Conservation (phyloP, 805 yeast genomes). For the Kuraishia ogatae region DNA sequence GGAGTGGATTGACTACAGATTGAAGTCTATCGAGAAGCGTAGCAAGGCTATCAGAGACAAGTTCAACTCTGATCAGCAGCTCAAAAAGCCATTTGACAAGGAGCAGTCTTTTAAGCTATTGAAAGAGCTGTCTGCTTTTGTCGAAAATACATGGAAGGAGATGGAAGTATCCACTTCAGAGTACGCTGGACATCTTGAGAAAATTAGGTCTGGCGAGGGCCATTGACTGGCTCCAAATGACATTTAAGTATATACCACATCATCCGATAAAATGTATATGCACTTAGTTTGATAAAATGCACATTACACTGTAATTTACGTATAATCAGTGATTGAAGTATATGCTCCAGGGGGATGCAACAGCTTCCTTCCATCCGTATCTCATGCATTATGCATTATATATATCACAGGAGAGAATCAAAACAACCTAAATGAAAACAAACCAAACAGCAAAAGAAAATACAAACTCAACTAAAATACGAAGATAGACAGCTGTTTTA, state of each 20-base stretch:
- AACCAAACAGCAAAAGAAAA: background rate
- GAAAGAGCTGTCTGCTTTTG: constrained; percentile 19
- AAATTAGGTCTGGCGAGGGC: background rate
- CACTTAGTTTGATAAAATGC: no score
- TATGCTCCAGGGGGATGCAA: background rate
- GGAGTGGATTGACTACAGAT: constrained; percentile 30
- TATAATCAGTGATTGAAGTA: no score
- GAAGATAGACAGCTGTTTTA: background rate
- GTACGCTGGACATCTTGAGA: constrained; percentile 6
- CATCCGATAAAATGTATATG: no score
- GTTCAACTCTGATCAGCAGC: constrained; percentile 13
- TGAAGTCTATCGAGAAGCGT: constrained; percentile 25
- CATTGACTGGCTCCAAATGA: background rate
- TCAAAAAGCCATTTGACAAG: constrained; percentile 28
- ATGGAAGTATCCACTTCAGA: constrained; percentile 22
- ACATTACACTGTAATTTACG: no score
- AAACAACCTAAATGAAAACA: background rate
- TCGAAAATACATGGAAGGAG: constrained; percentile 21
- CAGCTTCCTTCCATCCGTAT: background rate
- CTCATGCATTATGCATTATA: background rate
- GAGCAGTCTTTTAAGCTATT: constrained; percentile 23
- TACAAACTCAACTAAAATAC: background rate
- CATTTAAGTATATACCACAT: no score
- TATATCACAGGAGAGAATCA: background rate
- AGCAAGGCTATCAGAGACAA: constrained; percentile 17